Percentiles rank a stretch among this genome's conserved stretches.
phyloP scores from a whole-genome alignment of 257 asterid species.

The Forsythia viridissima region DNA sequence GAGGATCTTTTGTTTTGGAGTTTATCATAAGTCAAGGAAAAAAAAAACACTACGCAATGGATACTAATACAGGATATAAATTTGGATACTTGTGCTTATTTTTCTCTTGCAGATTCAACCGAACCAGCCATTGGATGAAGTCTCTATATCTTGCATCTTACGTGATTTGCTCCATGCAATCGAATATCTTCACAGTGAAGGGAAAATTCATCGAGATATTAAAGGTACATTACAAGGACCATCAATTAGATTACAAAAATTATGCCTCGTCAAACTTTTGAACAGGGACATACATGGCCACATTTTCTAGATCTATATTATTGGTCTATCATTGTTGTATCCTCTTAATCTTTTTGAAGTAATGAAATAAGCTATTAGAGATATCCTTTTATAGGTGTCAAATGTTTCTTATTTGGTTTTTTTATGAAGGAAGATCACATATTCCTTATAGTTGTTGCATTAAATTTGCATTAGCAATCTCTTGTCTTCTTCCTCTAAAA shows the following conservation, averaged over 20 bases:
- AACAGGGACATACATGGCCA: conserved; percentile 3
- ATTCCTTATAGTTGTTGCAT: conserved; percentile 22
- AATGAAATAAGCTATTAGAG: conserved; percentile 1
- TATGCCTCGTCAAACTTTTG: background rate
- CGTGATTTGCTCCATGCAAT: conserved; percentile 95
- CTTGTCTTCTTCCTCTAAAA: background rate
- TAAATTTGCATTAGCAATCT: background rate
- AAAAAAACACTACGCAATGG: background rate
- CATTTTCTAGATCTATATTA: background rate
- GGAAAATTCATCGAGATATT: conserved; percentile 98
- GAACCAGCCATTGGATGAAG: conserved; percentile 93
- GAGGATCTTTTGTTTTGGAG: background rate
- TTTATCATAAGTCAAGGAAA: background rate
- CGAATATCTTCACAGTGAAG: conserved; percentile 96
- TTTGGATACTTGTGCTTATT: conserved; percentile 15
- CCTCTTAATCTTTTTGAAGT: conserved; percentile 3
- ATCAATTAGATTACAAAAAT: conserved; percentile 16
- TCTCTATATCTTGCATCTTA: conserved; percentile 88
- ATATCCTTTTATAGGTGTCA: conserved; percentile 13
- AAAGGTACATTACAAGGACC: conserved; percentile 57
- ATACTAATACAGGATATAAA: background rate
- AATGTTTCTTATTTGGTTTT: background rate
- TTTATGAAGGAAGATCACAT: conserved; percentile 11
- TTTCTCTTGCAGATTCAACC: conserved; percentile 81
- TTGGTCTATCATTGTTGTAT: conserved; percentile 10